Percentiles rank a stretch among this genome's conserved stretches.
Evolutionary conservation across 768 basidiomycete species (phyloP).

Genomic region (Suillus clintonianus): DNA sequence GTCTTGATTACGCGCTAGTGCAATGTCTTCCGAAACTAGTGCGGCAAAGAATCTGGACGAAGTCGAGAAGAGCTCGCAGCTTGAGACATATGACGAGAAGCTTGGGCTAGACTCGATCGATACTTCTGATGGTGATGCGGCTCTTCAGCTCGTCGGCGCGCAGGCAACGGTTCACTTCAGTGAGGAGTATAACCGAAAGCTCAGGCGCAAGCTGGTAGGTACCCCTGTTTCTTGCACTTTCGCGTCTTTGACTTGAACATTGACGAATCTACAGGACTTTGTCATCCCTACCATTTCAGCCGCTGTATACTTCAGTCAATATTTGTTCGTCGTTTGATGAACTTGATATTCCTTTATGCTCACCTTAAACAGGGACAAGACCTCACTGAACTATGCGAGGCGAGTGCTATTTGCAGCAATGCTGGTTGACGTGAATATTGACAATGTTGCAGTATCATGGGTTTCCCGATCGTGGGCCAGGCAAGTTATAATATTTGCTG

Average conservation of each 20-base stretch:
- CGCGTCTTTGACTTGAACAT: background rate
- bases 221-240: conserved; percentile 2
- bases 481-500: conserved; percentile 25
- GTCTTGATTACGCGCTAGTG: conserved; percentile 1
- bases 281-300: conserved; percentile 59
- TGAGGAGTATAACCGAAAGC: conserved; percentile 58
- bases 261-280: conserved; percentile 38
- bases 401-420: conserved; percentile 16
- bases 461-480: conserved; percentile 63
- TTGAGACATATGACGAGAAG: conserved; percentile 36
- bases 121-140: conserved; percentile 55
- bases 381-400: conserved; percentile 72
- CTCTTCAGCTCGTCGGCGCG: conserved; percentile 57
- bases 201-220: conserved; percentile 65
- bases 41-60: conserved; percentile 10
- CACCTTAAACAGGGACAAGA: conserved; percentile 55
- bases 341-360: conserved; percentile 5
- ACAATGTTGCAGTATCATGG: conserved; percentile 53
- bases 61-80: conserved; percentile 16
- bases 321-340: conserved; percentile 43
- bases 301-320: conserved; percentile 70
- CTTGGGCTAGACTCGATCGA: conserved; percentile 32
- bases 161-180: conserved; percentile 53
- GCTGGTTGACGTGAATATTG: background rate
- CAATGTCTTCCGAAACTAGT: conserved; percentile 21